Evolutionary conservation across 1,139 yeast genomes (phyloP).

Genomic region (Blastobotrys raffinosifermentans): DNA sequence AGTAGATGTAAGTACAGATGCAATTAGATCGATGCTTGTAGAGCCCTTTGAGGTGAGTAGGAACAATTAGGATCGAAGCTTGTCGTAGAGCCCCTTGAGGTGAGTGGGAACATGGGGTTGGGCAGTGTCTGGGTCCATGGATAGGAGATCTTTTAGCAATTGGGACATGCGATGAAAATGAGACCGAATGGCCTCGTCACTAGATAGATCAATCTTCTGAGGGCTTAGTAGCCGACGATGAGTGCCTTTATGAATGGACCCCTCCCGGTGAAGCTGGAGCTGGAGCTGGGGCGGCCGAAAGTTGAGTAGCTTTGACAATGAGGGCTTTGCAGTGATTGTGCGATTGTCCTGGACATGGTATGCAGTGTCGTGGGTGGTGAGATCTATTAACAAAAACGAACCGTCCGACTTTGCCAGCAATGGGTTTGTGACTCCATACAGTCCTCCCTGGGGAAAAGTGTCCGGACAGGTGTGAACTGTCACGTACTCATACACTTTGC

Average conservation of each 20-base stretch:
- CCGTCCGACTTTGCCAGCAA: conserved; percentile 13
- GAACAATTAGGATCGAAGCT: too few species aligned
- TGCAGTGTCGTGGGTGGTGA: conserved; percentile 2
- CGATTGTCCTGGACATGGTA: background rate
- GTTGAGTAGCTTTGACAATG: too few species aligned
- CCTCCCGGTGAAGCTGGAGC: too few species aligned
- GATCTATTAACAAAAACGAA: conserved; percentile 1
- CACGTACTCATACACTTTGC: conserved; percentile 23
- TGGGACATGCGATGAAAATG: conserved; percentile 1
- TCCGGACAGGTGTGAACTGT: conserved; percentile 23
- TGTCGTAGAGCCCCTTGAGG: conserved; percentile 1
- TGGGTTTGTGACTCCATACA: conserved; percentile 28
- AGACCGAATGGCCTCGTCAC: background rate
- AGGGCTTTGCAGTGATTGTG: too few species aligned
- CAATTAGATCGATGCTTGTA: too few species aligned
- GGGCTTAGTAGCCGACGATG: background rate
- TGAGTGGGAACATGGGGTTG: background rate
- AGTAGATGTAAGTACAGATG: too few species aligned
- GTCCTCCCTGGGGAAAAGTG: conserved; percentile 13
- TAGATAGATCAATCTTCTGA: background rate
- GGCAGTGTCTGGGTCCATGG: background rate
- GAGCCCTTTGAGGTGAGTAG: too few species aligned
- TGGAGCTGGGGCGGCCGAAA: too few species aligned
- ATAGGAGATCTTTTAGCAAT: background rate
- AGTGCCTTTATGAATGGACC: too few species aligned